Base-by-base conservation (phyloP, 202 grass and related monocot genomes). In the Sporobolus alterniflorus region DNA sequence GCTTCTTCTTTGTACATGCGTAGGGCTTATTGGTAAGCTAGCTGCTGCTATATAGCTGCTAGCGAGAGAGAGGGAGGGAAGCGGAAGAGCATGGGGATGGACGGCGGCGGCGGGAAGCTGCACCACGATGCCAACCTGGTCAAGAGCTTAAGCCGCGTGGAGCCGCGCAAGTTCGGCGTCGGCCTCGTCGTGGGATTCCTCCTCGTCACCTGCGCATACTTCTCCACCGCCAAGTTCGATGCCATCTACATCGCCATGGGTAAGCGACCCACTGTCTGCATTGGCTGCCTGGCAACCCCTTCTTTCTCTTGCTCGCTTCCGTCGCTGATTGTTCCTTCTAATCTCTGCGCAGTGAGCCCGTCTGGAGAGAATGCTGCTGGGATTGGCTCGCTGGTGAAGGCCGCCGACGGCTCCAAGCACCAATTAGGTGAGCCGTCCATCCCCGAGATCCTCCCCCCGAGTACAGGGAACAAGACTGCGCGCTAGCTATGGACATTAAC, bases 211-310 rank as follows among this genome's bases (percentile, higher is more conserved):
- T 91, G 90, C 77, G 86, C 89, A 0, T 94, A 90, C 80, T 88
- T 97, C 64, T 97, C 94, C 78, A 90, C 88, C 22, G 72, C 84
- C 74, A 92, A 82, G 60, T 88, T 91, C 82, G 87, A 91, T 52
- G 75, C 89, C 69, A 72, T 90, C 75, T 78, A 87, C 74, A 56
- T 91, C 83, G 79, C 77, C 11, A 81, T 80, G 70, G 34, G 94
- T 92, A 52, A 83, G 78, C 43, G 4, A 6, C 36, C 20, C 3
- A 9, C 65, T 46, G 6, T 39, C 36, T 8, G 36, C 36, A 39
- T 39, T 39, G 36, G 6, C 36, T 39, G 36, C 6, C 8, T 39
- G n/a, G n/a, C n/a, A n/a, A n/a, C n/a, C n/a, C 36, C 36, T 8
- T 39, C 36, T 8, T 39, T 8, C 8, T 39, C 36, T 39, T 39